Base-by-base conservation (phyloP, 2,329 filamentous ascomycete species). In the Aureobasidium namibiae region DNA sequence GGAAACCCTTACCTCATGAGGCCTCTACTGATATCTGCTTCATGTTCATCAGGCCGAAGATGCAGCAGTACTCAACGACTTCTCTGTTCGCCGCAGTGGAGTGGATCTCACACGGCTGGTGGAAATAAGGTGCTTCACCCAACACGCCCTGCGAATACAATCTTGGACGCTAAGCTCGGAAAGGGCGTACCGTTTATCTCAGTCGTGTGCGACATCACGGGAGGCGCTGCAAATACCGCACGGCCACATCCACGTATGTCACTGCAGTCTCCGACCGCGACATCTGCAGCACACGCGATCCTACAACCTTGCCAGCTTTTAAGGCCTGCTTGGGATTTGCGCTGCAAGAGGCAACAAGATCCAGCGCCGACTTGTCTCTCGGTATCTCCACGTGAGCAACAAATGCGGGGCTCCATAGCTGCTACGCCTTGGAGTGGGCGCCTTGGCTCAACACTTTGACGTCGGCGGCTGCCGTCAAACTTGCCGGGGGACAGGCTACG, bases 1-100 rank as follows among this genome's bases (percentile, higher is more conserved):
- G 50, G 50, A 54, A 41, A 41, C 36, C 38, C 50, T 54, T 42
- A 54, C 50, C 50, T 54, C 38, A 54, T 54, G 18, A n/a, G n/a
- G n/a, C n/a, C n/a, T n/a, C n/a, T n/a, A n/a, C n/a, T 10, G 16
- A 34, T 2, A 36, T 7, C 46, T 49, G 10, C 16, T 49, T 21
- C 31, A 33, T 36, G 14, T 36, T 36, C 23, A 3, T 31, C 1
- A 16, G 23, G 6, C 18, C 10, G 10, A 36, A 24, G 11, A 34
- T 36, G 10, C 29, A 23, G 29, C 18, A 29, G n/a, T n/a, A n/a
- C 14, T n/a, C 44, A 31, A 46, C 44, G 14, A 49, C 3, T 23
- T n/a, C 29, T 50, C 34, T 26, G 10, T 39, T 52, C 24, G 34
- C 48, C 50, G n/a, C 26, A 33, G 5, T 14, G 26, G 23, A 54